Evolutionary conservation across 495 filamentous ascomycete genomes (phyloP).

Genomic region (Trichoderma virens): DNA sequence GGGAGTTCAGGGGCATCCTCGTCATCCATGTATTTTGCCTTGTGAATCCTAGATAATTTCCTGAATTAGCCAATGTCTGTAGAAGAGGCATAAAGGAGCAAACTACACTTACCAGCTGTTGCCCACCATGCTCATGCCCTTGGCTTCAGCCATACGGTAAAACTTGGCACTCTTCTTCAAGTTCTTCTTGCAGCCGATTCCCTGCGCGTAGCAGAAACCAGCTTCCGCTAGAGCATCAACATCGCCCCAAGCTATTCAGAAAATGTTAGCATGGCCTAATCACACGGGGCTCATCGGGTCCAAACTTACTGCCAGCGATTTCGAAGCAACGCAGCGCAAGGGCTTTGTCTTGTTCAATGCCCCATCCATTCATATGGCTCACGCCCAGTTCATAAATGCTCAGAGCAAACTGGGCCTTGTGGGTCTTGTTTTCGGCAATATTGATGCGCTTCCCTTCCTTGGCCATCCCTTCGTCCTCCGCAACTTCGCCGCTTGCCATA

Average conservation of each 20-base stretch:
- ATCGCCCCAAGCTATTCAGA: conserved; percentile 73
- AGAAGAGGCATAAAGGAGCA: background rate
- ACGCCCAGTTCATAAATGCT: conserved; percentile 94
- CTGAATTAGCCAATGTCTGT: background rate
- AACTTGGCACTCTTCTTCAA: conserved; percentile 88
- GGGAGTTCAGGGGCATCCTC: conserved; percentile 17
- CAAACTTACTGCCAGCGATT: conserved; percentile 73
- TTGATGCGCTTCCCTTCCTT: conserved; percentile 59
- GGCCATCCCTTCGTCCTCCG: conserved; percentile 61
- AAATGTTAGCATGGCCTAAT: conserved; percentile 18
- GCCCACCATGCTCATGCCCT: conserved; percentile 94
- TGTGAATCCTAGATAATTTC: conserved; percentile 67
- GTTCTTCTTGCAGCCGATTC: conserved; percentile 86
- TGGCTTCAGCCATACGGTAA: conserved; percentile 82
- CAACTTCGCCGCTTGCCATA: conserved; percentile 71
- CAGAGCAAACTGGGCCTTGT: conserved; percentile 85
- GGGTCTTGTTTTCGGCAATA: conserved; percentile 60
- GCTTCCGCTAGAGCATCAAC: conserved; percentile 84
- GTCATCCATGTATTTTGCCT: conserved; percentile 77
- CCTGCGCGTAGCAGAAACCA: conserved; percentile 81
- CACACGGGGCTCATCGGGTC: background rate
- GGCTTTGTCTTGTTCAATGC: conserved; percentile 83
- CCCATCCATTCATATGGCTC: conserved; percentile 98
- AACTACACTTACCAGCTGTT: conserved; percentile 79
- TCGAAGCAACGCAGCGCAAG: conserved; percentile 90